phyloP scores from a whole-genome alignment of 768 basidiomycete species.

The Kwoniella sp. region DNA sequence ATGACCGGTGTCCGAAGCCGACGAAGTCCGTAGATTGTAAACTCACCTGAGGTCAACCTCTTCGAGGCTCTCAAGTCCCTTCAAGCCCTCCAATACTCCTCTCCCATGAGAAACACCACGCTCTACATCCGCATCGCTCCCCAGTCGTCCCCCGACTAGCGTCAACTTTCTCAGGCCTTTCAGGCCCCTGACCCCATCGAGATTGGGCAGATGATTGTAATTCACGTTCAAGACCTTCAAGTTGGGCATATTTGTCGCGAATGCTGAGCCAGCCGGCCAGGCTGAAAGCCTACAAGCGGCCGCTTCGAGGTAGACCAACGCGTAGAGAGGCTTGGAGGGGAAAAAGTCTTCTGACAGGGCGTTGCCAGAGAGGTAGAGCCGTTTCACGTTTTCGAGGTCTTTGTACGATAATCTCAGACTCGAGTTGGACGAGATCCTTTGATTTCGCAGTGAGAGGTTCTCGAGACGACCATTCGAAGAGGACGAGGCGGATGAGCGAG shows the following conservation, averaged over 20 bases:
- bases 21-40: neutral
- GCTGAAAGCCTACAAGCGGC: constrained; percentile 78
- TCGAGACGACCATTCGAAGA: constrained; percentile 66
- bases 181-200: constrained; percentile 75
- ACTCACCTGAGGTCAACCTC: constrained; percentile 86
- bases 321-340: constrained; percentile 69
- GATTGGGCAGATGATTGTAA: constrained; percentile 81
- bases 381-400: constrained; percentile 86
- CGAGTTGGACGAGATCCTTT: constrained; percentile 58
- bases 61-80: constrained; percentile 76
- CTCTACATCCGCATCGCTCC: constrained; percentile 60
- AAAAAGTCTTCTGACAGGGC: constrained; percentile 53
- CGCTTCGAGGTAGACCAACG: constrained; percentile 86
- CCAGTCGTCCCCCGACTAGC: constrained; percentile 75
- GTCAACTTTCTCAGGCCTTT: constrained; percentile 77
- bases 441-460: constrained; percentile 88
- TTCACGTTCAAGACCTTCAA: constrained; percentile 90
- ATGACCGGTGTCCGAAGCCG: no score
- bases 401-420: constrained; percentile 32
- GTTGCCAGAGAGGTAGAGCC: constrained; percentile 85
- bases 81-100: constrained; percentile 70
- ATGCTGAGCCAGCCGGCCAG: constrained; percentile 71
- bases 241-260: constrained; percentile 71
- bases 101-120: constrained; percentile 56
- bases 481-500: constrained; percentile 30